These are phyloP conservation scores for Inga laurina DNA, from an alignment of 306 rosid species.

Conservation along the genomic window DNA sequence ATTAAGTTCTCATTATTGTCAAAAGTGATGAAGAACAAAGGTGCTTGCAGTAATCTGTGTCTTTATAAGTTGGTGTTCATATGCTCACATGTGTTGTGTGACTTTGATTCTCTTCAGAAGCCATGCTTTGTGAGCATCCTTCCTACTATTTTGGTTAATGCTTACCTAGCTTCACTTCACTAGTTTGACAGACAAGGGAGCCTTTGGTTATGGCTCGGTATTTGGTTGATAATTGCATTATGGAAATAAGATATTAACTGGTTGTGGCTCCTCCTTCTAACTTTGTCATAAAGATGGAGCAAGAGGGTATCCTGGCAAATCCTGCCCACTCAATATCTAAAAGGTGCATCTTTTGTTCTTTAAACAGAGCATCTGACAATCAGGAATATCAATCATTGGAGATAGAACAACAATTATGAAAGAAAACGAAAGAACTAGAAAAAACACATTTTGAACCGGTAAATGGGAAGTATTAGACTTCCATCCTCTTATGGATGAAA, in stretches of 20 bases:
- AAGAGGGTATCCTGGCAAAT: constrained; percentile 25
- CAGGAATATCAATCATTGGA: too few relatives aligned
- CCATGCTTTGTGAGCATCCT: constrained; percentile 64
- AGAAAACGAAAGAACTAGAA: too few relatives aligned
- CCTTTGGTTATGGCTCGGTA: constrained; percentile 61
- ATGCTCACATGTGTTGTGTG: constrained; percentile 6
- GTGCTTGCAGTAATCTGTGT: not conserved
- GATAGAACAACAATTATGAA: too few relatives aligned
- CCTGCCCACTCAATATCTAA: not conserved
- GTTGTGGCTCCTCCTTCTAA: constrained; percentile 69
- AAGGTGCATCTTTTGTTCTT: not conserved
- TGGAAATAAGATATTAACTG: constrained; percentile 59
- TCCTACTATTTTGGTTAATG: constrained; percentile 53
- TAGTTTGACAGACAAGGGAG: constrained; percentile 66
- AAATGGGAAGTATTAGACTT: too few relatives aligned
- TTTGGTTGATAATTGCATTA: constrained; percentile 57
- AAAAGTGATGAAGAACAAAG: not conserved
- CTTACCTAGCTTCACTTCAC: constrained; percentile 70
- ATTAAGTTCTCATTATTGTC: not conserved
- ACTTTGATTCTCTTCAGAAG: constrained; percentile 43
- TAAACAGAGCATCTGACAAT: not conserved
- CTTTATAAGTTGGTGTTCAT: not conserved
- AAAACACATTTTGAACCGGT: too few relatives aligned
- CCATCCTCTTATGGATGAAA: too few relatives aligned
- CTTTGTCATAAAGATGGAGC: constrained; percentile 69